phyloP scores from a whole-genome alignment of 2,329 filamentous ascomycete genomes.

The Sporothrix phasma region DNA sequence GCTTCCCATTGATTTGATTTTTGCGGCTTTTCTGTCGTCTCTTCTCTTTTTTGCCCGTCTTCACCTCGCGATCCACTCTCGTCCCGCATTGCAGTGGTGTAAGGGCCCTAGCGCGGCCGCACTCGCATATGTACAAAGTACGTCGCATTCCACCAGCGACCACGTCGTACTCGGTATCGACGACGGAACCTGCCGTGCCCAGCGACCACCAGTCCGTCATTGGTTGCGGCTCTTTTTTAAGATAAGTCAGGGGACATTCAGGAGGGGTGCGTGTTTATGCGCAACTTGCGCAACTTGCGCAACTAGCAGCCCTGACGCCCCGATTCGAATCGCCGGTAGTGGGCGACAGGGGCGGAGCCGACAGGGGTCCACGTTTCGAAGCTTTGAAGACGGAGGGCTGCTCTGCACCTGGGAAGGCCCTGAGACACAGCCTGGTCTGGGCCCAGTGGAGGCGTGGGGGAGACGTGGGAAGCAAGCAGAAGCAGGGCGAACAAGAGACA shows the following conservation, averaged over 20 bases:
- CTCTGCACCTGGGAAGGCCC: neutral
- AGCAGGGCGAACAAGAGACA: neutral
- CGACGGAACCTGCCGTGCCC: too few species aligned
- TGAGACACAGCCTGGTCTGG: neutral
- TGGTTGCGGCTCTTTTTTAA: neutral
- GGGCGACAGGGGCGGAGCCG: neutral
- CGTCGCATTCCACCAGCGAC: too few species aligned
- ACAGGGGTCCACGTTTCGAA: neutral
- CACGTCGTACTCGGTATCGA: too few species aligned
- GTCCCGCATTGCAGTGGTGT: too few species aligned
- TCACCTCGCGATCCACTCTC: too few species aligned
- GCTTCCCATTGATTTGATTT: too few species aligned
- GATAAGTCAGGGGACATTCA: constrained; percentile 1
- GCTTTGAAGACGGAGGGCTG: neutral
- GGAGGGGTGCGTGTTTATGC: neutral
- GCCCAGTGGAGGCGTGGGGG: neutral
- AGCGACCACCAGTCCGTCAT: neutral
- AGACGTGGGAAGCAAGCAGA: neutral
- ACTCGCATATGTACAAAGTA: too few species aligned
- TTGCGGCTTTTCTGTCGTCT: too few species aligned
- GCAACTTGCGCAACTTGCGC: neutral
- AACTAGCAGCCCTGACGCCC: too few species aligned
- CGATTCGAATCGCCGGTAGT: too few species aligned
- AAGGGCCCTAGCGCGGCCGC: too few species aligned
- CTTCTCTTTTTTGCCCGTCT: too few species aligned